A percentile compares a stretch with the other conserved stretches of the same genome.
phyloP scores from a whole-genome alignment of 768 basidiomycete genomes.

The Hysterangium stoloniferum region DNA sequence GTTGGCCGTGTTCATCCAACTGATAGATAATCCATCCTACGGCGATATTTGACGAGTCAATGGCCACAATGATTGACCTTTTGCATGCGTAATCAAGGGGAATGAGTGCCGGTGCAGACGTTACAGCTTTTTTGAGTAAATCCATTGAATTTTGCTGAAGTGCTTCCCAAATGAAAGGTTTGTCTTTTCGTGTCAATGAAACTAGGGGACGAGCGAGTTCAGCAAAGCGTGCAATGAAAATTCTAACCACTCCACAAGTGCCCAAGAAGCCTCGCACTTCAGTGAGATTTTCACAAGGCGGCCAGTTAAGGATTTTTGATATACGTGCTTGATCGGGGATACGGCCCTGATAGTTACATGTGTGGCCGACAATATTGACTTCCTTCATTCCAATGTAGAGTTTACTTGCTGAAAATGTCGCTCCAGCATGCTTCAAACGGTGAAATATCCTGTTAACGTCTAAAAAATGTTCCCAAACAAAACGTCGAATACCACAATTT shows the following conservation, averaged over 20 bases:
- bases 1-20: constrained; percentile 12
- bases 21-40: constrained; percentile 24
- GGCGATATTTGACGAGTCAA: constrained; percentile 22
- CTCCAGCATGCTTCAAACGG: constrained; percentile 20
- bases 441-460: constrained; percentile 20
- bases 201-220: constrained; percentile 13
- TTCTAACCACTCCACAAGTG: constrained; percentile 13
- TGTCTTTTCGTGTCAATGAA: constrained; percentile 17
- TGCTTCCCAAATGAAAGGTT: constrained; percentile 14
- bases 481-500: constrained; percentile 23
- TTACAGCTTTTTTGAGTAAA: constrained; percentile 15
- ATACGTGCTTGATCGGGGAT: constrained; percentile 20
- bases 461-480: constrained; percentile 25
- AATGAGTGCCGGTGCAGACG: constrained; percentile 13
- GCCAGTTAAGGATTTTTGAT: constrained; percentile 23
- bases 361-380: constrained; percentile 24
- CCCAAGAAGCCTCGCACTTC: constrained; percentile 19
- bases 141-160: constrained; percentile 14
- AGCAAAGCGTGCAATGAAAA: constrained; percentile 15
- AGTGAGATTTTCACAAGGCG: constrained; percentile 4
- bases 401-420: constrained; percentile 29
- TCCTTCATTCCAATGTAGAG: constrained; percentile 16
- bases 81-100: constrained; percentile 19
- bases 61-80: constrained; percentile 16
- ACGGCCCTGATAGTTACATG: constrained; percentile 25